Evolutionary conservation across 192 early-diverging fungal species (phyloP), one percentile per base, ranked within the genome.

Genomic region (Backusella sp.): DNA sequence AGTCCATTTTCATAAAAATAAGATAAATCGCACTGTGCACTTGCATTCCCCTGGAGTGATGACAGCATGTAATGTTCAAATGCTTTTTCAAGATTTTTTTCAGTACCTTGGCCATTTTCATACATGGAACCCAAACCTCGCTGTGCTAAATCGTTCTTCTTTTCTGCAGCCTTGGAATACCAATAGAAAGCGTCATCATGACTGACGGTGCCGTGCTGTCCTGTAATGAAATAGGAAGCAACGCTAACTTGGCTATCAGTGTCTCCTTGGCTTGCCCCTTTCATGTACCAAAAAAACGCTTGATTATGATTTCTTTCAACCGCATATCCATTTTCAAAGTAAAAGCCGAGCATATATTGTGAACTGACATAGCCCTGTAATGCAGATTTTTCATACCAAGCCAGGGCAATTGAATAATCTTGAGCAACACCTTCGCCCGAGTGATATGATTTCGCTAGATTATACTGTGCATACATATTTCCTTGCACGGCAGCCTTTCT

Each of bases 401-500:
- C 19, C 1, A 68, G n/a, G 35, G 66, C 66, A 53, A 4, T 17
- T 53, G 49, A 53, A 53, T 53, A 53, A 53, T 53, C 49, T n/a
- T n/a, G 17, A 14, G 88, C 73, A 53, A 53, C 49, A 6, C 17
- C 49, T 53, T 53, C 76, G 5, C 93, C 94, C 86, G 92, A 89
- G 67, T 94, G 92, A 75, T 91, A 94, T 44, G 91, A 81, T 75
- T 91, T 90, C 8, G 92, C 92, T 0, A 94, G 81, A 36, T 91
- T 93, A 70, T 92, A 88, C 75, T 91, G 80, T 14, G 91, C 93
- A 79, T 86, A 88, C 32, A 88, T 83, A 80, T 94, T 90, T 46
- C 88, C 87, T 66, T 91, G 85, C 3, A 80, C 87, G 5, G 90
- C 90, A 14, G 92, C 79, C 35, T 82, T 74, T 41, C 77, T 65